phyloP scores from a whole-genome alignment of 345 rosid genomes.

The Euphorbia lathyris region DNA sequence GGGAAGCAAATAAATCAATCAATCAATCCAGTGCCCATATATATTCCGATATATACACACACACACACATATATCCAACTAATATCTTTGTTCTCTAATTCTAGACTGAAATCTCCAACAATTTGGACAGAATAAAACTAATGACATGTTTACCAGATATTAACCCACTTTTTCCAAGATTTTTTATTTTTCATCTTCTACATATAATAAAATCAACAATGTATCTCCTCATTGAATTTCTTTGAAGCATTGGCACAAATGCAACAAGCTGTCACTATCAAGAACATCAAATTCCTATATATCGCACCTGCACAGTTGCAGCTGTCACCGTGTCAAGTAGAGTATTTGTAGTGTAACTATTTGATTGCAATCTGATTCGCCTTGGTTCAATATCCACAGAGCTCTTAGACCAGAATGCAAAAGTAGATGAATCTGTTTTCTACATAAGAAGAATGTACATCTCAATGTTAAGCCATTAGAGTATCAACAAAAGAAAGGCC shows the following conservation, averaged over 20 bases:
- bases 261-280: not conserved
- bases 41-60: too few relatives aligned
- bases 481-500: not conserved
- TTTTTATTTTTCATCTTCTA: not conserved
- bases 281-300: not conserved
- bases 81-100: too few relatives aligned
- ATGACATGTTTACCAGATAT: not conserved
- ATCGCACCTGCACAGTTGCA: conserved; percentile 88
- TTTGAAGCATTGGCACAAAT: not conserved
- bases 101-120: too few relatives aligned
- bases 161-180: not conserved
- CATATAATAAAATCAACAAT: not conserved
- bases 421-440: conserved; percentile 75
- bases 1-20: too few relatives aligned
- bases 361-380: conserved; percentile 93
- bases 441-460: conserved; percentile 19
- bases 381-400: conserved; percentile 87
- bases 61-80: too few relatives aligned
- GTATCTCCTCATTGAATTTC: not conserved
- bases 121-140: too few relatives aligned
- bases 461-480: conserved; percentile 9
- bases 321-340: conserved; percentile 94
- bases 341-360: conserved; percentile 78
- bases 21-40: too few relatives aligned
- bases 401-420: conserved; percentile 98